These are phyloP conservation scores for Lentinula sp. DNA, from an alignment of 768 basidiomycete species.

Conservation along the genomic window DNA sequence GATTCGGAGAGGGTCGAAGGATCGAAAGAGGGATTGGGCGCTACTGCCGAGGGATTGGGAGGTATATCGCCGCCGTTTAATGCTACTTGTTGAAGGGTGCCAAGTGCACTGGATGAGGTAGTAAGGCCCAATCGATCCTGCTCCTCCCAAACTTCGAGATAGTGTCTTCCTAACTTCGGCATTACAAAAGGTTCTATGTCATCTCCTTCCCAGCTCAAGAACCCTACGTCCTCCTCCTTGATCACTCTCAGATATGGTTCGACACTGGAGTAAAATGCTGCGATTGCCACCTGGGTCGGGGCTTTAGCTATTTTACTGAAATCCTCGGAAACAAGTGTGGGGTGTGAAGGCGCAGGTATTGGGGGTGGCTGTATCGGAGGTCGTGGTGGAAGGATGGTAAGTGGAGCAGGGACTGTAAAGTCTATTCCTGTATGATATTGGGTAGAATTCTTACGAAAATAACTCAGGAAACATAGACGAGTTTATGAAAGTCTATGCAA, in stretches of 20 bases:
- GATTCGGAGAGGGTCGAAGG: slow-evolving; percentile 73
- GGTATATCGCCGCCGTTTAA: slow-evolving; percentile 27
- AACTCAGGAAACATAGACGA: background rate
- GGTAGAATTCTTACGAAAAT: background rate
- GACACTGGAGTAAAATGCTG: slow-evolving; percentile 81
- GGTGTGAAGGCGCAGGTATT: slow-evolving; percentile 75
- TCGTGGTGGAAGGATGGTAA: slow-evolving; percentile 49
- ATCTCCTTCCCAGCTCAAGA: slow-evolving; percentile 86
- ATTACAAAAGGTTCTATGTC: slow-evolving; percentile 84
- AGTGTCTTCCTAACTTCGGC: slow-evolving; percentile 84
- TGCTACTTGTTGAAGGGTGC: slow-evolving; percentile 17
- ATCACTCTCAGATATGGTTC: slow-evolving; percentile 88
- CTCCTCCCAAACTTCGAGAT: slow-evolving; percentile 90
- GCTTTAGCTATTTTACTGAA: slow-evolving; percentile 74
- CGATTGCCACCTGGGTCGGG: slow-evolving; percentile 62
- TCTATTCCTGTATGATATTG: slow-evolving; percentile 39
- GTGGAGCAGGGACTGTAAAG: slow-evolving; percentile 48
- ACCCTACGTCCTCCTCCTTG: slow-evolving; percentile 94
- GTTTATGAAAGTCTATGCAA: slow-evolving; percentile 21
- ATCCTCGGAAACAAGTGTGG: slow-evolving; percentile 81
- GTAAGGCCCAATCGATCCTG: slow-evolving; percentile 49
- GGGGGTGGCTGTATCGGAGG: slow-evolving; percentile 61
- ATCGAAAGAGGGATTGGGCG: slow-evolving; percentile 72
- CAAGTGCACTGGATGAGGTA: slow-evolving; percentile 14
- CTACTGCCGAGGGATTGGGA: slow-evolving; percentile 18